Base-by-base conservation (phyloP, 257 asterid genomes). In the Scutellaria minor region DNA sequence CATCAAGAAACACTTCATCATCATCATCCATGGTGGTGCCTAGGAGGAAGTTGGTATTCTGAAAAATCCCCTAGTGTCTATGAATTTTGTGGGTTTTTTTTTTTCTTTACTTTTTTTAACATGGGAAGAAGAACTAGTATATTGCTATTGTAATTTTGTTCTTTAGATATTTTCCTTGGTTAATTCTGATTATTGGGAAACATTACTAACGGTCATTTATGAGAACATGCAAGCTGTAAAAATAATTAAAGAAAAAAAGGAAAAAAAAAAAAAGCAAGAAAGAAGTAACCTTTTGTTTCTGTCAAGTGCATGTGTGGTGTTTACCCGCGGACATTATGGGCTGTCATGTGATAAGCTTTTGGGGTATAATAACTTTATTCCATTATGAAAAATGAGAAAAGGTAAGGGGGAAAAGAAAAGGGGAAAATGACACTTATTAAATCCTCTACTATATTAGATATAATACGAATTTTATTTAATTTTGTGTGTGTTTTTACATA, bases 1-100 rank as follows among this genome's bases (percentile, higher is more conserved):
- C 88, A 70, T 64, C 86, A 15, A 80, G 79, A 67, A 89, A 64
- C 60, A 60, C 66, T 24, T 44, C 12, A 42, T 12, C 82, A 15
- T 44, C 12, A 42, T 12, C 82, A 15, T 60, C 77, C 12, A 56
- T 71, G 70, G 66, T 84, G 75, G 66, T 84, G 75, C 78, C 81
- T 35, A 81, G 95, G 77, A 84, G 96, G 92, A 91, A 90, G 84
- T 75, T 94, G 82, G 84, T 94, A 57, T 88, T 94, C 81, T 89
- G 71, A 80, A 24, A 24, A 37, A 4, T 4, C 12, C 40, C 13
- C 40, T 13, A 40, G 8, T 20, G 68, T 69, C 24, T 47, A 48
- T 82, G 75, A 73, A 65, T 66, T 75, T 56, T 62, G 22, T 70
- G 62, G 64, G 37, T 31, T 8, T 13, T 11, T 11, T 11, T 18